These are phyloP conservation scores for Kodamaea derodonti DNA, from an alignment of 1,139 yeast genomes.

Conservation along the genomic window DNA sequence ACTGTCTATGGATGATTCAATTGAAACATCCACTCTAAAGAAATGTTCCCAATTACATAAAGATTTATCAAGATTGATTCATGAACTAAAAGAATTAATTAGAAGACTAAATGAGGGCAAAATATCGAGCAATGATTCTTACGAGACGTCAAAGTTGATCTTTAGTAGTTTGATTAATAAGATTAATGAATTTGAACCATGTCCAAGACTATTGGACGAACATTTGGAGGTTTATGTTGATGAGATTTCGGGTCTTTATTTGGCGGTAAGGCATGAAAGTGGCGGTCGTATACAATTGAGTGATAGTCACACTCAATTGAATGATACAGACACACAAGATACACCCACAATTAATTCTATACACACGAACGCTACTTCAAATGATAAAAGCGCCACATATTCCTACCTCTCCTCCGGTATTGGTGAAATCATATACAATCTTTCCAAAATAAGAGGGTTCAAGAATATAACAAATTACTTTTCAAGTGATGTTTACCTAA, in stretches of 20 bases:
- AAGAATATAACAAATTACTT: constrained; percentile 57
- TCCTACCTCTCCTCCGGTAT: constrained; percentile 7
- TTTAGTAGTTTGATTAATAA: constrained; percentile 7
- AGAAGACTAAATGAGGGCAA: constrained; percentile 2
- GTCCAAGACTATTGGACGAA: constrained; percentile 50
- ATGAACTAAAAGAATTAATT: constrained; percentile 1
- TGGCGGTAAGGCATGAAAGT: constrained; percentile 7
- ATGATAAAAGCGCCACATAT: not conserved
- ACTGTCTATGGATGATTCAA: constrained; percentile 25
- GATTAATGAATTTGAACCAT: constrained; percentile 50
- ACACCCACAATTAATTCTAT: not conserved
- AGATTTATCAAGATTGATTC: constrained; percentile 8
- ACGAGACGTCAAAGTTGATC: constrained; percentile 8
- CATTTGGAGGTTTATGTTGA: constrained; percentile 31
- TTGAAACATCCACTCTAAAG: constrained; percentile 15
- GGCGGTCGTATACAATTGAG: not conserved
- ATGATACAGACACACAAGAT: not conserved
- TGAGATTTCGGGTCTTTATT: constrained; percentile 25
- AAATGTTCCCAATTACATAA: constrained; percentile 17
- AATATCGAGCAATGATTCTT: constrained; percentile 6
- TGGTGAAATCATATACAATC: constrained; percentile 45
- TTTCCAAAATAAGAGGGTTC: constrained; percentile 64
- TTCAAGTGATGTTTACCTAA: constrained; percentile 53
- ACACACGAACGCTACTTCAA: not conserved
- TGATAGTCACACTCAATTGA: not conserved